Base-by-base conservation (phyloP, 2,329 filamentous ascomycete genomes). In the Geosmithia flava region DNA sequence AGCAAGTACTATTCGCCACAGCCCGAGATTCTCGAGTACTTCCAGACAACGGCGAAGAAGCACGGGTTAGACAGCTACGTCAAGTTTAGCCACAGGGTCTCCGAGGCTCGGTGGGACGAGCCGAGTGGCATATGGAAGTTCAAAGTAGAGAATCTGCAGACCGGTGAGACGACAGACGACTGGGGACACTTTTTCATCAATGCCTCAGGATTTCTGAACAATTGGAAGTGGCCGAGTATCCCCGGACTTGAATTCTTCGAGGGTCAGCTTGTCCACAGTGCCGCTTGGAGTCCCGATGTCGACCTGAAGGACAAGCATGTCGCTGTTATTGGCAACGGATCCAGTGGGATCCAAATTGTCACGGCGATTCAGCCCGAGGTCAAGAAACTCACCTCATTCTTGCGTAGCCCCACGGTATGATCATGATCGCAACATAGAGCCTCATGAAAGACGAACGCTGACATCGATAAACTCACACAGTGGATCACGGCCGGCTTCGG, bases 11-110 rank as follows among this genome's bases (percentile, higher is more conserved):
- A 76, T 55, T 67, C 75, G 0, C 62, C 68, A 0, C 72, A 73
- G 0, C 62, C 63, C 1, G 78, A 83, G 55, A 82, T 83, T 40
- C 66, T 70, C 40, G 61, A 63, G 2, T 82, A 82, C 51, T 66
- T 81, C 23, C 61, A 67, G 47, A 54, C 55, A 5, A 60, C 75
- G 30, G 72, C 68, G 50, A 63, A 70, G n/a, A 72, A 75, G n/a
- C 70, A 74, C 52, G 55, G 62, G 37, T 68, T 76, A 61, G 56
- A 55, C 46, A 63, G 63, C 33, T 70, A 75, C 48, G 60, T 78
- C 2, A 68, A 71, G 46, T 64, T 78, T 13, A 63, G 68, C 11
- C 74, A 57, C 54, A 16, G 72, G 19, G 56, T 65, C 10, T 74
- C 20, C 40, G 50, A 39, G 7, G 47, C 49, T 13, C 13, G 39